A percentile compares a stretch with the other conserved stretches of the same genome.
These are phyloP conservation scores for Dictyostelium capitatum DNA, from an alignment of 78 protist species.

Conservation along the genomic window DNA sequence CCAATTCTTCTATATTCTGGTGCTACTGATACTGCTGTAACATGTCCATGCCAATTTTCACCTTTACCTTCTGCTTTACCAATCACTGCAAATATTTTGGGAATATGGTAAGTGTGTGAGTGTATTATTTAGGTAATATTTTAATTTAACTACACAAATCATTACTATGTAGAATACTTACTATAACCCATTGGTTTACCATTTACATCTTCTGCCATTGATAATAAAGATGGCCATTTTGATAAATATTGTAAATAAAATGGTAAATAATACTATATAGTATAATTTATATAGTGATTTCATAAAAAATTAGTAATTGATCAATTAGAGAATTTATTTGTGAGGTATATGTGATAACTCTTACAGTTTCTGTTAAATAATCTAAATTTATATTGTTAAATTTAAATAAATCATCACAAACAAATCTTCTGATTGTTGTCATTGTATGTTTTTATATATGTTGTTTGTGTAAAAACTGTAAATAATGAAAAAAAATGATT, in stretches of 20 bases:
- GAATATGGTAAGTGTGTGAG: background rate
- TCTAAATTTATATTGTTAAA: constrained; percentile 90
- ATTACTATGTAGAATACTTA: too few species aligned
- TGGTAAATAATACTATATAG: constrained; percentile 85
- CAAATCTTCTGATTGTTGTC: constrained; percentile 87
- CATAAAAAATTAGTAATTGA: background rate
- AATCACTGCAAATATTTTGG: constrained; percentile 56
- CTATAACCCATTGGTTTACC: constrained; percentile 94
- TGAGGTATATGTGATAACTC: background rate
- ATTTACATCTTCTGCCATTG: constrained; percentile 85
- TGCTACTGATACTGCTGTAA: constrained; percentile 97
- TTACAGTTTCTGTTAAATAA: constrained; percentile 88
- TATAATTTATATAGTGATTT: too few species aligned
- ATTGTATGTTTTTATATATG: constrained; percentile 32
- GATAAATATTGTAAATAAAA: constrained; percentile 96
- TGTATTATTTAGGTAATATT: too few species aligned
- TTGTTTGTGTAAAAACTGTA: background rate
- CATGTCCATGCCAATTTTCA: constrained; percentile 98
- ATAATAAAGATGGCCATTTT: constrained; percentile 94
- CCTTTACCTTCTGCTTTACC: constrained; percentile 94
- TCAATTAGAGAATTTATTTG: too few species aligned
- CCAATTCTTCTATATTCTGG: constrained; percentile 95
- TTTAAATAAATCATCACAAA: constrained; percentile 85
- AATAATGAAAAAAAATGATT: background rate
- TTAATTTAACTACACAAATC: too few species aligned